Base-by-base conservation (phyloP, 2,329 filamentous ascomycete species). In the Tolypocladium ophioglossoides region DNA sequence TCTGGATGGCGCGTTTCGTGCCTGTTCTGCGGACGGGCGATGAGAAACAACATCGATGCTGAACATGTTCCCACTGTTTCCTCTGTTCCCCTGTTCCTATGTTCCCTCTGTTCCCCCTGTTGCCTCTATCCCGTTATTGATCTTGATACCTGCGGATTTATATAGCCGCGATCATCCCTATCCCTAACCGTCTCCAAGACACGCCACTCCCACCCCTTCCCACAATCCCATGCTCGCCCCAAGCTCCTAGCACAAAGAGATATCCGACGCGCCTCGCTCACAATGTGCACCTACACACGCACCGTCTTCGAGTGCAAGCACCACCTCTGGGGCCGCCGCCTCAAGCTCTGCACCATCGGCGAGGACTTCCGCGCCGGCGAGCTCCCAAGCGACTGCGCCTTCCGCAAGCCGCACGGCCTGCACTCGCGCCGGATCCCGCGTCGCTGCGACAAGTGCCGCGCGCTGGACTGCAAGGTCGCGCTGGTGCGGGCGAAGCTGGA, bases 211-310 rank as follows among this genome's bases (percentile, higher is more conserved):
- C 27, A 27, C 27, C 32, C 2, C 32, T 34, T 34, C 9, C 10
- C 32, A 11, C 32, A 3, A 20, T 3, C 41, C 10, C 27, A 14
- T 20, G 11, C 2, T 4, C 1, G 10, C 16, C 44, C 44, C 24
- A 12, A 16, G 10, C 44, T n/a, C 16, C 4, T 16, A 7, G 24
- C 3, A 47, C 16, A 30, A 11, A 27, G 24, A 2, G 7, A 30
- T 34, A 34, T 11, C 32, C 9, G 11, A 12, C 7, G 4, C 16
- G 2, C 24, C 44, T 20, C 5, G 10, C 34, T 24, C 32, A 32
- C 16, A 20, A 68, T 70, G 68, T 68, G 67, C 51, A 56, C 52
- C 12, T 66, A 67, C 58, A 40, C 56, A 9, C 61, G 60, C 35
- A 58, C 57, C 35, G 34, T 64, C 37, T 68, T 64, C 51, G 32